Evolutionary conservation across 1,139 yeast genomes (phyloP).

Genomic region (Yamadazyma diddensiae): DNA sequence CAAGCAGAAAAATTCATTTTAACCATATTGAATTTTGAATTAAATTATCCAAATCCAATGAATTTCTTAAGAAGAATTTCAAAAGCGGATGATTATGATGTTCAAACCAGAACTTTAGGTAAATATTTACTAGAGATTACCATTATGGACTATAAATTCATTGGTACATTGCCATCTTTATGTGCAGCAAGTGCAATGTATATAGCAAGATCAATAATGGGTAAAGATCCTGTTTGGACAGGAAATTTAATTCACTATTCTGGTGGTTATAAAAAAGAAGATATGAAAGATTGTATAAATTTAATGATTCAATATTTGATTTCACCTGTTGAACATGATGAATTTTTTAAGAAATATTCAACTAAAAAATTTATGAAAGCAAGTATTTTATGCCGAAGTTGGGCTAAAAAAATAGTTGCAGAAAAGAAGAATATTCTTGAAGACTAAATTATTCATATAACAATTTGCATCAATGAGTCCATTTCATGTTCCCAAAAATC

Average conservation of each 20-base stretch:
- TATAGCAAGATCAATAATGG: constrained; percentile 75
- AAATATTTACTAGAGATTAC: constrained; percentile 84
- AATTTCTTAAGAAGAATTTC: constrained; percentile 89
- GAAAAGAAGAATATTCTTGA: constrained; percentile 31
- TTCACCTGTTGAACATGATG: constrained; percentile 87
- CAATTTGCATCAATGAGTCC: neutral
- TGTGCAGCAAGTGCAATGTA: constrained; percentile 94
- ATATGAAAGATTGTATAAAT: constrained; percentile 68
- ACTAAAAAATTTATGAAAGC: constrained; percentile 90
- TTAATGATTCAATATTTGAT: constrained; percentile 76
- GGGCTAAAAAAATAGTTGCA: constrained; percentile 69
- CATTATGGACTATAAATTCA: constrained; percentile 74
- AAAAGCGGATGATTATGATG: constrained; percentile 93
- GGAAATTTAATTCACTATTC: constrained; percentile 85
- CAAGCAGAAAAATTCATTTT: constrained; percentile 84
- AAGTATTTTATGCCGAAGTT: constrained; percentile 79
- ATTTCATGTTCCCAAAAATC: neutral
- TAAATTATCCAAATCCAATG: constrained; percentile 92
- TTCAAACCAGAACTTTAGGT: constrained; percentile 87
- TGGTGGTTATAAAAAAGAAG: constrained; percentile 82
- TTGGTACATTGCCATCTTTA: constrained; percentile 76
- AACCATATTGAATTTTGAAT: constrained; percentile 71
- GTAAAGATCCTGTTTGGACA: constrained; percentile 70
- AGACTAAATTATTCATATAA: too few relatives aligned
- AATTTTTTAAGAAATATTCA: constrained; percentile 91